Conservation (phyloP, 805 yeast species). For the Teunomyces aglyptinius region DNA sequence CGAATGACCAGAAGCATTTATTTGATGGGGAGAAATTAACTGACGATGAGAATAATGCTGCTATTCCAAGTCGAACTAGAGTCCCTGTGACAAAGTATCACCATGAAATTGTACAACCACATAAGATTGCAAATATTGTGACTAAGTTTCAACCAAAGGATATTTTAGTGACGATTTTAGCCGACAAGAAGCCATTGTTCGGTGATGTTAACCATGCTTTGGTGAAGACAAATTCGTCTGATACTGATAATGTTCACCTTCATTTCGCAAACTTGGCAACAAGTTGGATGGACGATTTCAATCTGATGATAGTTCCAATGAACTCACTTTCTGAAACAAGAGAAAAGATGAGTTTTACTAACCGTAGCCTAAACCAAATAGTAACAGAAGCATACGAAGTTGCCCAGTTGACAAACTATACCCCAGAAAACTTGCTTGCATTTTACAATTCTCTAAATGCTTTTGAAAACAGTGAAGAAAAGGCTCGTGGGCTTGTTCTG, state of each 20-base stretch:
- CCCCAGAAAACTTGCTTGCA: constrained; percentile 3
- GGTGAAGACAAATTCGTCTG: constrained; percentile 14
- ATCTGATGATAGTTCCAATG: constrained; percentile 17
- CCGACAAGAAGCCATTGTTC: constrained; percentile 25
- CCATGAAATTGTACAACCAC: constrained; percentile 33
- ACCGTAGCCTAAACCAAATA: neutral
- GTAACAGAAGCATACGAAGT: constrained; percentile 1
- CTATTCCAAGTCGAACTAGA: constrained; percentile 32
- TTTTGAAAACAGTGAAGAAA: constrained; percentile 15
- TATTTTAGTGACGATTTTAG: constrained; percentile 26
- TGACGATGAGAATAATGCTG: constrained; percentile 28
- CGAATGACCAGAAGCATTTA: constrained; percentile 26
- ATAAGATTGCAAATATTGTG: constrained; percentile 33
- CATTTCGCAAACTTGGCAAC: constrained; percentile 26
- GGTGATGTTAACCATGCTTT: constrained; percentile 26
- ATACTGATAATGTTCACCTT: constrained; percentile 18
- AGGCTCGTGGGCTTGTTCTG: constrained; percentile 11
- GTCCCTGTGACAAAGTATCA: constrained; percentile 15
- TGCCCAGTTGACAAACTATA: neutral
- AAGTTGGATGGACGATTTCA: constrained; percentile 31
- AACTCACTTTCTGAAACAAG: neutral
- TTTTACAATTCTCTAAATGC: constrained; percentile 9
- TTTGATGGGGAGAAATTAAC: constrained; percentile 29
- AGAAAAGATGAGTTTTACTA: neutral
- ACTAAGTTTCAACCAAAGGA: constrained; percentile 29